Conservation (phyloP, 306 rosid genomes). For the Lathyrus aphaca region DNA sequence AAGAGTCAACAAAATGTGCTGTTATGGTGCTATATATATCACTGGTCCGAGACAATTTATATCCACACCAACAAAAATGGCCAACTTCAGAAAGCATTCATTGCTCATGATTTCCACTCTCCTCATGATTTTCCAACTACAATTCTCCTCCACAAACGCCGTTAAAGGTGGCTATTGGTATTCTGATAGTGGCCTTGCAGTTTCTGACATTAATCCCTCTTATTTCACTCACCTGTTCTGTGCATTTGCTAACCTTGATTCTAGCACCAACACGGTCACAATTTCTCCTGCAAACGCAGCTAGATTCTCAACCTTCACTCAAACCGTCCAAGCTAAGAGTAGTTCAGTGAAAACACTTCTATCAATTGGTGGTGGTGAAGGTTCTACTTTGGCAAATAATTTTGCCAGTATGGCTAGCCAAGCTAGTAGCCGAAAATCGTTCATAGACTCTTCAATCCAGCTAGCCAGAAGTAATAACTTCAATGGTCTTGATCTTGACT, state of each 20-base stretch:
- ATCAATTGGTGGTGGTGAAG: conserved; percentile 45
- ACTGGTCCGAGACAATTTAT: background rate
- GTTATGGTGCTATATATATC: background rate
- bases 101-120: conserved; percentile 21
- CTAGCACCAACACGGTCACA: conserved; percentile 35
- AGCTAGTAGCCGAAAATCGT: conserved; percentile 41
- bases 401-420: conserved; percentile 41
- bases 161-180: conserved; percentile 57
- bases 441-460: conserved; percentile 58
- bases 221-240: conserved; percentile 51
- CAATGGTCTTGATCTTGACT: conserved; percentile 53
- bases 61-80: conserved; percentile 15
- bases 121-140: background rate
- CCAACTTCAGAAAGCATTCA: background rate
- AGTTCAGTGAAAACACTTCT: conserved; percentile 51
- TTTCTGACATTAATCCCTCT: conserved; percentile 45
- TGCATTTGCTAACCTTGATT: conserved; percentile 45
- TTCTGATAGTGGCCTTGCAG: conserved; percentile 33
- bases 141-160: conserved; percentile 34
- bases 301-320: conserved; percentile 44
- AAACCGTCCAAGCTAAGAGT: conserved; percentile 38
- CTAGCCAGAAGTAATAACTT: conserved; percentile 49
- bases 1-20: conserved; percentile 13
- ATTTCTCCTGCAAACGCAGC: conserved; percentile 38
- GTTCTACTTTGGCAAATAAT: background rate